Base-by-base conservation (phyloP, 2,329 filamentous ascomycete species). In the Pezicula neosporulosa region DNA sequence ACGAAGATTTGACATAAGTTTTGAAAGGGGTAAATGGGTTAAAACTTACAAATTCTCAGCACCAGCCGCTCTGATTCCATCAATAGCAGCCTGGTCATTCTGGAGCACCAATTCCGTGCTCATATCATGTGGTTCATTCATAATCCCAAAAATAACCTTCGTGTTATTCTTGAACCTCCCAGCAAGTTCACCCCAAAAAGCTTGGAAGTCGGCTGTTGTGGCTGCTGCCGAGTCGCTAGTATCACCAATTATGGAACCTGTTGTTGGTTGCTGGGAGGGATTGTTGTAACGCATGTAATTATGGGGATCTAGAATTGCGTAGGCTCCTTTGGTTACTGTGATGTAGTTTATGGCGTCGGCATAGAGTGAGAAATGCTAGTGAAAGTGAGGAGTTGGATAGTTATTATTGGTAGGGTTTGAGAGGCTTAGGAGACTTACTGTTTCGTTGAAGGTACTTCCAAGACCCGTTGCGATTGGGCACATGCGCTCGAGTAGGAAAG, bases 231-330 rank as follows among this genome's bases (percentile, higher is more conserved):
- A 49, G 63, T 80, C 73, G 1, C 67, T 65, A 0, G 66, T 62
- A 60, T 77, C 71, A 21, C 76, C 76, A 54, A 80, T 78, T 10
- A 78, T 68, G 56, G 71, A 74, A 38, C 76, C 76, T 6, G 69
- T 72, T 49, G 64, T 70, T 3, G 77, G 76, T 58, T 79, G 76
- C 28, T 68, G 66, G 16, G 69, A 73, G 1, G 76, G 76, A 57
- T 79, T 68, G 56, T 77, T 77, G 62, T 79, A 80, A 4, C 76
- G 69, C 76, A 78, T 78, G 59, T 78, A 77, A 60, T 77, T 78
- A 64, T 78, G 76, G 3, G 75, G 75, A 58, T 78, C 76, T 3
- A 80, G 63, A 52, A 79, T 75, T 9, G 68, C 70, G 55, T 78
- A 72, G 16, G 62, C 65, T 8, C 69, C 72, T 55, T 76, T 75